Base-by-base conservation (phyloP, 1,284 basidiomycete species). In the Cryptococcus maquisensis region DNA sequence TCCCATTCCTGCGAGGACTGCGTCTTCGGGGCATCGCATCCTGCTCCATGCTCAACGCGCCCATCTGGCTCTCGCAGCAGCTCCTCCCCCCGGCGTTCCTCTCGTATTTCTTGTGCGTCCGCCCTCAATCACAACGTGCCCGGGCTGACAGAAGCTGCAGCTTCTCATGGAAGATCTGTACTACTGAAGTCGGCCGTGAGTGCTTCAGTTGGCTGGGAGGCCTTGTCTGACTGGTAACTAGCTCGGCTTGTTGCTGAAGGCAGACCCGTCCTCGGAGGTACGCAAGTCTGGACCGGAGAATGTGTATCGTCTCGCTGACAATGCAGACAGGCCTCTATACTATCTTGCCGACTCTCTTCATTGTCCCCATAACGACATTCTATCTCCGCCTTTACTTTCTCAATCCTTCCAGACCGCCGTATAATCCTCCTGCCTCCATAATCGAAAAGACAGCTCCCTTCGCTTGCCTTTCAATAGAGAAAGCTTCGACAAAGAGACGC, bases 321-420 rank as follows among this genome's bases (percentile, higher is more conserved):
- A 6, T 26, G 7, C 21, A 43, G 28, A 18, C 18, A 69, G 66
- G 40, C 1, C 6, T 57, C 0, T 73, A 72, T 55, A 36, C 47
- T 0, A 13, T 44, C 15, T 39, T 62, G 3, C 46, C 65, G 1
- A 57, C 56, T 1, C 18, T 55, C 2, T 46, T 61, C 20, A 64
- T 74, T 21, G 24, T 47, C 1, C 21, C 53, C 3, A 58, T 68
- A 6, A 51, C 62, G 0, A 13, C 61, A 16, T 32, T 68, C 20
- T 72, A 63, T 41, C 60, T 72, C 10, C 62, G 66, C 10, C 64
- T 74, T 2, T 72, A 68, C 55, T 64, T 74, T 49, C 64, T 74
- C 69, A 69, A 42, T 64, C 60, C 2, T 46, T 63, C 0, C 68
- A 32, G 28, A 32, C 28, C 71, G 2, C 68, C 71, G 0, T 46